Conservation (phyloP, 1,139 yeast genomes). For the Debaryomycetaceae sp. region DNA sequence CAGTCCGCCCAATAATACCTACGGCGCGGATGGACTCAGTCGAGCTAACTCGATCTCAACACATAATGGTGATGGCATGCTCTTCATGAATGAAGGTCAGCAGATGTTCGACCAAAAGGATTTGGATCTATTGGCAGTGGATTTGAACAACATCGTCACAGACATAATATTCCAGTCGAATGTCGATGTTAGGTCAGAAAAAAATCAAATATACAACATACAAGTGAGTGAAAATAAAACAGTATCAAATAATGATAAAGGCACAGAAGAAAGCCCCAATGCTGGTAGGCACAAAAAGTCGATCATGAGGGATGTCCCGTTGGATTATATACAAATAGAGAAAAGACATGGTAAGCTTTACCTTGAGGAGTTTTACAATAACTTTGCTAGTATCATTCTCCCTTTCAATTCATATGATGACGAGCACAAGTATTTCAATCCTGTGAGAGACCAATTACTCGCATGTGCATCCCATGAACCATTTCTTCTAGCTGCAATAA, state of each 20-base stretch:
- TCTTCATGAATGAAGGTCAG: background rate
- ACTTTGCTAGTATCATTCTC: slow-evolving; percentile 50
- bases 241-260: background rate
- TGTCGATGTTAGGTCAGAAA: slow-evolving; percentile 2
- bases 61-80: slow-evolving; percentile 6
- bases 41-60: background rate
- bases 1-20: slow-evolving; percentile 7
- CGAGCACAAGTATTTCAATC: slow-evolving; percentile 33
- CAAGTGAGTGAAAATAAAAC: background rate
- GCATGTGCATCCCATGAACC: slow-evolving; percentile 54
- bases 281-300: background rate
- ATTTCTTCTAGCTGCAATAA: slow-evolving; percentile 55
- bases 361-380: slow-evolving; percentile 48
- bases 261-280: background rate
- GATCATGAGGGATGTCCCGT: slow-evolving; percentile 6
- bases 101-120: slow-evolving; percentile 16
- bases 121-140: slow-evolving; percentile 28
- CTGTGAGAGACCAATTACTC: slow-evolving; percentile 56
- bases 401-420: slow-evolving; percentile 51
- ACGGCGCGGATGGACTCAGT: slow-evolving; percentile 6
- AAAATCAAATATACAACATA: background rate
- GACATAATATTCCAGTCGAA: slow-evolving; percentile 28
- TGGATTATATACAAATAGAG: slow-evolving; percentile 25
- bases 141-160: slow-evolving; percentile 30
- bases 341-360: slow-evolving; percentile 42